These are phyloP conservation scores for Paraphoma chrysanthemicola DNA, from an alignment of 2,329 filamentous ascomycete species.

Conservation along the genomic window DNA sequence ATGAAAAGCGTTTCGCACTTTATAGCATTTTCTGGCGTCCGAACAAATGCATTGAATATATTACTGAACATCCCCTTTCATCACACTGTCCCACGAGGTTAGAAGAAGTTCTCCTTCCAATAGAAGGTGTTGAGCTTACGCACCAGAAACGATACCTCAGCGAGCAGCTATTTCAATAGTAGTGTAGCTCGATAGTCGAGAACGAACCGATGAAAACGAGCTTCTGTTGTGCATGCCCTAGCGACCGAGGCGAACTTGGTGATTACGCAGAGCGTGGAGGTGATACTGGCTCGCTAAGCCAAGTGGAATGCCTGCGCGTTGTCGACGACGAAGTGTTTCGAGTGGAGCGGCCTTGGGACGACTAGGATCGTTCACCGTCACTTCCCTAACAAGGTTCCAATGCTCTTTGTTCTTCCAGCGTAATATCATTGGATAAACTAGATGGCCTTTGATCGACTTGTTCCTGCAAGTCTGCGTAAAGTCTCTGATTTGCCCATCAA, in stretches of 20 bases:
- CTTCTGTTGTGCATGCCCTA: background rate
- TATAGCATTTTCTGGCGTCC: conserved; percentile 11
- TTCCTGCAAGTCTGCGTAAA: conserved; percentile 33
- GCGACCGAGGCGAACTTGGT: conserved; percentile 6
- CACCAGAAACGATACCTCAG: too few relatives aligned
- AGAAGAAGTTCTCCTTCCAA: too few relatives aligned
- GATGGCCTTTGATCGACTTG: conserved; percentile 23
- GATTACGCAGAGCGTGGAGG: conserved; percentile 17
- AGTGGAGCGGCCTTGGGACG: background rate
- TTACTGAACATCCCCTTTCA: background rate
- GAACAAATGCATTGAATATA: background rate
- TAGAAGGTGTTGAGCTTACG: too few relatives aligned
- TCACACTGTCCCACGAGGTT: too few relatives aligned
- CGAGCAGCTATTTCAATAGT: too few relatives aligned
- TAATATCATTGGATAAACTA: conserved; percentile 32
- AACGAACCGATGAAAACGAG: background rate
- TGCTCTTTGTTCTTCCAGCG: conserved; percentile 27
- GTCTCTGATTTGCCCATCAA: conserved; percentile 28
- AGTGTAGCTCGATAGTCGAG: too few relatives aligned
- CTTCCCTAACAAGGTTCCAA: conserved; percentile 31
- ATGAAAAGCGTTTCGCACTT: conserved; percentile 9
- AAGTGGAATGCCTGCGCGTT: conserved; percentile 25
- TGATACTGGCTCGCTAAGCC: conserved; percentile 37
- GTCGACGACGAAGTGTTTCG: conserved; percentile 22
- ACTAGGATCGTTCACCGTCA: conserved; percentile 22